A percentile compares a stretch with the other conserved stretches of the same genome.
Conservation (phyloP, 2,329 filamentous ascomycete species). For the Ophiocordyceps camponoti-rufipedis region DNA sequence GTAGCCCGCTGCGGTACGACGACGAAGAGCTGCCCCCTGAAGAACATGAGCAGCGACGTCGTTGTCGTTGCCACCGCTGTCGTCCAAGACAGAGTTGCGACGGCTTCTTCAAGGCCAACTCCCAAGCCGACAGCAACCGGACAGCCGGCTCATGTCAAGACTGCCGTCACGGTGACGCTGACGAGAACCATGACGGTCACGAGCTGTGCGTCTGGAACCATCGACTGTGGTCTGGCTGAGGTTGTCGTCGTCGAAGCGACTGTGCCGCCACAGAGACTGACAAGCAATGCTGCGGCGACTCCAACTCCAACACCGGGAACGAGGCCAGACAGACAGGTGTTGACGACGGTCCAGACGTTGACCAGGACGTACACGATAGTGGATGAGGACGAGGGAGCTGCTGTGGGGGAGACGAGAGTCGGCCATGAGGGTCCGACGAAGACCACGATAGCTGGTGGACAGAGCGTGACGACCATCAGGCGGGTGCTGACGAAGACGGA, state of each 20-base stretch:
- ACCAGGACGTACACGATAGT: no score
- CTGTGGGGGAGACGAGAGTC: no score
- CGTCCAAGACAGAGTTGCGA: neutral
- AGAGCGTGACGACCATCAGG: no score
- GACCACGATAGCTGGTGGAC: no score
- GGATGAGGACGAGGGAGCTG: no score
- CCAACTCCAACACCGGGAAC: neutral
- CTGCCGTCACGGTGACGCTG: neutral
- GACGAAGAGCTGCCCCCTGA: conserved; percentile 36
- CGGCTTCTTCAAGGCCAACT: neutral
- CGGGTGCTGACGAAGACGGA: no score
- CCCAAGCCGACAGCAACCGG: neutral
- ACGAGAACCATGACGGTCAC: neutral
- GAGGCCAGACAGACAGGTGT: neutral
- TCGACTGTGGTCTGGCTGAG: neutral
- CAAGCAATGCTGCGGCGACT: neutral
- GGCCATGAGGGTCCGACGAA: no score
- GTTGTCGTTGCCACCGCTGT: conserved; percentile 4
- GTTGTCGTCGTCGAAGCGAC: neutral
- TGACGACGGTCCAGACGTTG: neutral
- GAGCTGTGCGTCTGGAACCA: neutral
- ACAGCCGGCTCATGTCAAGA: neutral
- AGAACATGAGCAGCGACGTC: conserved; percentile 5
- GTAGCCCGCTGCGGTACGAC: conserved; percentile 32
- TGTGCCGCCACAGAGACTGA: neutral